Conservation (phyloP, 2,329 filamentous ascomycete species). For the Paramyrothecium roridum region DNA sequence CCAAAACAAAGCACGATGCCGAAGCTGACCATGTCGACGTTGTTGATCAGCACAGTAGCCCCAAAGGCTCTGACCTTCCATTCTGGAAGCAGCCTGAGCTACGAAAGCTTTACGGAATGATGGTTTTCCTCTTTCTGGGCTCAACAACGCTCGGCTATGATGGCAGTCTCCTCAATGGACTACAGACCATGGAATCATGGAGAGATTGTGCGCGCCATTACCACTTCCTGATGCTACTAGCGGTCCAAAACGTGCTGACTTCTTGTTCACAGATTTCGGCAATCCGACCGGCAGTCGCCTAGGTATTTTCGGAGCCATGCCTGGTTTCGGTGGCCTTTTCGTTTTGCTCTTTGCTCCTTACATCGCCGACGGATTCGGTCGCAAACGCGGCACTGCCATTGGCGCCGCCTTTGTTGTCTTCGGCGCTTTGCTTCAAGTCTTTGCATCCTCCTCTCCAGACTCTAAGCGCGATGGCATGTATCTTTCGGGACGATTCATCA, state of each 20-base stretch:
- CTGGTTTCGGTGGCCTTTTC: conserved; percentile 17
- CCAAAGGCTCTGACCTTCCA: conserved; percentile 10
- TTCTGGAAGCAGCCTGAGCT: conserved; percentile 19
- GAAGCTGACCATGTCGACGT: conserved; percentile 8
- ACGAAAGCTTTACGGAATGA: conserved; percentile 17
- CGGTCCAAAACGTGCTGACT: not conserved
- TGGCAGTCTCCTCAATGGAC: conserved; percentile 12
- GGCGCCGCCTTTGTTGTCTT: conserved; percentile 13
- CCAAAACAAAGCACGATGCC: conserved; percentile 5
- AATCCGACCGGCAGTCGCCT: conserved; percentile 16
- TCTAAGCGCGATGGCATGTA: conserved; percentile 13
- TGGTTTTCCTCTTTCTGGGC: conserved; percentile 17
- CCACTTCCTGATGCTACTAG: not conserved
- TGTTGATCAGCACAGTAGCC: conserved; percentile 2
- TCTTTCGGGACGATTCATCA: conserved; percentile 15
- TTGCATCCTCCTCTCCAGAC: conserved; percentile 7
- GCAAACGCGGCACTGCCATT: conserved; percentile 17
- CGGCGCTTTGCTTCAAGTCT: conserved; percentile 17
- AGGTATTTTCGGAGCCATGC: conserved; percentile 19
- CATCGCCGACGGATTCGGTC: conserved; percentile 16
- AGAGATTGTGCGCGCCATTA: conserved; percentile 6
- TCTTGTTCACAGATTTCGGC: conserved; percentile 11
- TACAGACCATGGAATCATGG: conserved; percentile 18
- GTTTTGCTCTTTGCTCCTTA: conserved; percentile 19
- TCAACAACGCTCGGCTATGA: conserved; percentile 18